Percentiles rank a stretch among this genome's conserved stretches.
phyloP scores from a whole-genome alignment of 2,329 filamentous ascomycete species.

The Ilyonectria sp. region DNA sequence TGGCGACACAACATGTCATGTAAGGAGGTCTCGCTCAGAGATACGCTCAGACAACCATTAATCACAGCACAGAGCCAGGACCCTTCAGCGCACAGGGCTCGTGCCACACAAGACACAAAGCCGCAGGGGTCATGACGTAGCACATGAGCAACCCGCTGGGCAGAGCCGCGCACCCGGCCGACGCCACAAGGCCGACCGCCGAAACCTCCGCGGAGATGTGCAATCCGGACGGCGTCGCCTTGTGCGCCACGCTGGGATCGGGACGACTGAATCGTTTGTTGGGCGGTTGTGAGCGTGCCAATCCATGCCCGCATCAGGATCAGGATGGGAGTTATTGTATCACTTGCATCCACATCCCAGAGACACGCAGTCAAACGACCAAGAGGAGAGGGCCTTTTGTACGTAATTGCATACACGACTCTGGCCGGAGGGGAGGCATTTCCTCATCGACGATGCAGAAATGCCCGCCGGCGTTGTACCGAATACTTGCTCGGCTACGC shows the following conservation, averaged over 20 bases:
- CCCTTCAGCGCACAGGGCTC: neutral
- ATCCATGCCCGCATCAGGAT: slow-evolving; percentile 23
- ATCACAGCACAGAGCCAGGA: neutral
- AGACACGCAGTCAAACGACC: slow-evolving; percentile 1
- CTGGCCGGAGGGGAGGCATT: neutral
- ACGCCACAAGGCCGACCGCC: slow-evolving; percentile 9
- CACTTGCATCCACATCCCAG: slow-evolving; percentile 2
- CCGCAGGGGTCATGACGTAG: slow-evolving; percentile 35
- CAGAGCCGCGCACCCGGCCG: slow-evolving; percentile 28
- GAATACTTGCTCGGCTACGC: slow-evolving; percentile 5
- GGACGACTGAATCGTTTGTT: neutral
- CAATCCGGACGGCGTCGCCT: slow-evolving; percentile 21
- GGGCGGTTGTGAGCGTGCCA: slow-evolving; percentile 1
- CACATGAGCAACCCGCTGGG: slow-evolving; percentile 5
- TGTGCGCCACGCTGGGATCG: slow-evolving; percentile 6
- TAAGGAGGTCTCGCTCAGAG: neutral
- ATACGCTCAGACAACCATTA: neutral
- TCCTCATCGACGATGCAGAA: neutral
- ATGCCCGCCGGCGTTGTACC: neutral
- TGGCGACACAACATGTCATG: slow-evolving; percentile 9
- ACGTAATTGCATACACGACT: slow-evolving; percentile 4
- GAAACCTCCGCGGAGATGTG: slow-evolving; percentile 35
- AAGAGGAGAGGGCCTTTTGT: slow-evolving; percentile 1
- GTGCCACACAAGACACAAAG: slow-evolving; percentile 2
- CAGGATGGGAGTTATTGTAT: slow-evolving; percentile 5